Percentiles rank a stretch among this genome's conserved stretches.
Conservation (phyloP, 2,329 filamentous ascomycete genomes). For the Thelonectria rubi region DNA sequence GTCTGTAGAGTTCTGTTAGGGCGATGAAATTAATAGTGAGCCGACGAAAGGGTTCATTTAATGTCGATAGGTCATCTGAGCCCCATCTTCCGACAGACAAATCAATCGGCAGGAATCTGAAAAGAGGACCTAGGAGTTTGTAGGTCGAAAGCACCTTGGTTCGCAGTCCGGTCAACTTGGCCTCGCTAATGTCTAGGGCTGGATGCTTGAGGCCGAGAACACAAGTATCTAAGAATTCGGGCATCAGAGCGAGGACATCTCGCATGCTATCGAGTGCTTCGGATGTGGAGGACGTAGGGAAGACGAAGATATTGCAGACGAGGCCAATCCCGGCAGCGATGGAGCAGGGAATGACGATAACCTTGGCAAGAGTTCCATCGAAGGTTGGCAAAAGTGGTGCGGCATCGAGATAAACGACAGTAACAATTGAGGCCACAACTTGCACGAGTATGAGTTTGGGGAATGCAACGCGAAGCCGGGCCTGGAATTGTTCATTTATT, state of each 20-base stretch:
- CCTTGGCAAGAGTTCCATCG: conserved; percentile 45
- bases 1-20: conserved; percentile 12
- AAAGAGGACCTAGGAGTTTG: conserved; percentile 13
- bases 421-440: conserved; percentile 58
- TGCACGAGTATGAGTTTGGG: conserved; percentile 56
- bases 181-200: conserved; percentile 2
- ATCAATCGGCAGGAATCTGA: conserved; percentile 16
- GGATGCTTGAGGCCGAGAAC: conserved; percentile 9
- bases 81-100: conserved; percentile 20
- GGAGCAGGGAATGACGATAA: conserved; percentile 48
- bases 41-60: background rate
- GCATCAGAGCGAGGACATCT: conserved; percentile 6
- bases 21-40: conserved; percentile 14
- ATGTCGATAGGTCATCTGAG: conserved; percentile 5
- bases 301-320: conserved; percentile 55
- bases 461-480: conserved; percentile 55
- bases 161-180: background rate
- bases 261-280: conserved; percentile 46
- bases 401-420: conserved; percentile 55
- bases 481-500: conserved; percentile 15
- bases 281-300: conserved; percentile 59
- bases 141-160: conserved; percentile 6
- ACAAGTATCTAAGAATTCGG: conserved; percentile 12
- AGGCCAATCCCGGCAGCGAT: conserved; percentile 56
- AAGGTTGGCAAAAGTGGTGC: conserved; percentile 54